phyloP scores from a whole-genome alignment of 441 rosid species.

The Aleurites moluccanus region DNA sequence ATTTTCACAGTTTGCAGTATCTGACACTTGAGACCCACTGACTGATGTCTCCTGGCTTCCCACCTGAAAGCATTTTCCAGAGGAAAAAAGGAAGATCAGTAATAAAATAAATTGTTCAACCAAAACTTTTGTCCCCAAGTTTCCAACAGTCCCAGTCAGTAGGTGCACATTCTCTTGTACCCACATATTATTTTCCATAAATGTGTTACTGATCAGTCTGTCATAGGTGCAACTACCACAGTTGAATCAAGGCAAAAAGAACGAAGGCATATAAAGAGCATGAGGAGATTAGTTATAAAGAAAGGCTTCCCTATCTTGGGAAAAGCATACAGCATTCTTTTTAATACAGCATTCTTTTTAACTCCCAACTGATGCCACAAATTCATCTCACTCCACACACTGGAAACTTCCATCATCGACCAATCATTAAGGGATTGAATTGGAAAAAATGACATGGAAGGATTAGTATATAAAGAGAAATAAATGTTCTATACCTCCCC shows the following conservation, averaged over 20 bases:
- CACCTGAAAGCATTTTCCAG: constrained; percentile 46
- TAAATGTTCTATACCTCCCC: constrained; percentile 52
- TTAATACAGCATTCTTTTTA: background rate
- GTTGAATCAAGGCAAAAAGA: background rate
- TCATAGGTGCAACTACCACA: background rate
- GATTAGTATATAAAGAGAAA: background rate
- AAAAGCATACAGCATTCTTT: background rate
- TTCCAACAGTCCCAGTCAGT: background rate
- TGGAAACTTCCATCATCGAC: background rate
- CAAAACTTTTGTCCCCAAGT: constrained; percentile 1
- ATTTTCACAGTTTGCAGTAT: constrained; percentile 52
- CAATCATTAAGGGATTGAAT: background rate
- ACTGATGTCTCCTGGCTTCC: constrained; percentile 55
- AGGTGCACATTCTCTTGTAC: background rate
- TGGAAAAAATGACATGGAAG: background rate
- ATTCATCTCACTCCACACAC: background rate
- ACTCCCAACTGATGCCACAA: constrained; percentile 1
- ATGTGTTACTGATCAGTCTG: too few relatives aligned
- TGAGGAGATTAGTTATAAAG: background rate
- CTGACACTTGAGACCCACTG: constrained; percentile 53
- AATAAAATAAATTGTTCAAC: constrained; percentile 11
- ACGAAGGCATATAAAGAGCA: background rate
- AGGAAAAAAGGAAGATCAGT: constrained; percentile 14
- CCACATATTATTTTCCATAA: too few relatives aligned
- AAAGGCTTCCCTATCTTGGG: background rate